These are phyloP conservation scores for Triticum monococcum DNA, from an alignment of 176 grass and related monocot species.

Conservation along the genomic window DNA sequence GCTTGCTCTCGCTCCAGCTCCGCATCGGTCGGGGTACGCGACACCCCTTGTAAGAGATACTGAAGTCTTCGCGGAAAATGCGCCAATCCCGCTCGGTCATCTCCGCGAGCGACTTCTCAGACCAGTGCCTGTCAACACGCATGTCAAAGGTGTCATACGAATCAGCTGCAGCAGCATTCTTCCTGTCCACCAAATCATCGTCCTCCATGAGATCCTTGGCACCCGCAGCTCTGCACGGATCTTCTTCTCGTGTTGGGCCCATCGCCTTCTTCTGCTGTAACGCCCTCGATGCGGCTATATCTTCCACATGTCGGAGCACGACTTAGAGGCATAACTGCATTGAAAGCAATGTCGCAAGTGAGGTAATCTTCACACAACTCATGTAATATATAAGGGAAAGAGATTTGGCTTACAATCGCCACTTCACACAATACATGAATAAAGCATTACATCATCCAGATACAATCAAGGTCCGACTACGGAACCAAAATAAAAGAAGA, in stretches of 20 bases:
- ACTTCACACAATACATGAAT: too few species aligned
- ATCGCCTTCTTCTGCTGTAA: conserved; percentile 94
- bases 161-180: conserved; percentile 61
- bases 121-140: conserved; percentile 85
- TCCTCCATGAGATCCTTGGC: conserved; percentile 38
- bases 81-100: conserved; percentile 91
- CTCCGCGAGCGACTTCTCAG: conserved; percentile 68
- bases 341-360: too few species aligned
- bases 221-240: conserved; percentile 57
- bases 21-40: conserved; percentile 76
- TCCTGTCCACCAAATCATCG: conserved; percentile 46
- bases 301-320: too few species aligned
- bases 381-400: too few species aligned
- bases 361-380: too few species aligned
- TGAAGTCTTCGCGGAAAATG: conserved; percentile 89
- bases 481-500: too few species aligned
- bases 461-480: too few species aligned
- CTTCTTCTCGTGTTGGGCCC: conserved; percentile 37
- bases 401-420: too few species aligned
- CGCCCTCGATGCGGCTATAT: too few species aligned
- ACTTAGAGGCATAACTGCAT: too few species aligned
- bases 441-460: too few species aligned
- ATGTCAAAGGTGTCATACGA: conserved; percentile 84
- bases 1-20: conserved; percentile 76
- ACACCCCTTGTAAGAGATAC: conserved; percentile 92